Percentiles rank a stretch among this genome's conserved stretches.
phyloP scores from a whole-genome alignment of 2,329 filamentous ascomycete genomes.

The Berkeleyomyces basicola region DNA sequence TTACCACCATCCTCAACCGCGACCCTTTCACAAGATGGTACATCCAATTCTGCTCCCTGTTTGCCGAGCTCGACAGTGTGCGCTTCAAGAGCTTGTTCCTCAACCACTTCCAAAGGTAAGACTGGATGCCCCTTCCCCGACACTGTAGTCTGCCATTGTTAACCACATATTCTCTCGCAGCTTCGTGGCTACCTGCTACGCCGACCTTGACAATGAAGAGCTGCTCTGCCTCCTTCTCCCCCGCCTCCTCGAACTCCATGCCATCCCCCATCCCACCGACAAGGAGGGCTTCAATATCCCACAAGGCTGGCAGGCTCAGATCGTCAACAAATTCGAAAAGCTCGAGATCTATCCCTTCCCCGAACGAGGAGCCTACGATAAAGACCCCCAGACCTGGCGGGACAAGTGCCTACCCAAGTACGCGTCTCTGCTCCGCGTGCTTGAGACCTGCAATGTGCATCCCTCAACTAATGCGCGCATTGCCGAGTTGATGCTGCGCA shows the following conservation, averaged over 20 bases:
- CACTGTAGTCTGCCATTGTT: not conserved
- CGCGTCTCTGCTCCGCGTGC: constrained; percentile 46
- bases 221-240: constrained; percentile 53
- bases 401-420: constrained; percentile 50
- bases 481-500: constrained; percentile 46
- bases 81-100: constrained; percentile 68
- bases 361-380: constrained; percentile 44
- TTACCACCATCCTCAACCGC: constrained; percentile 48
- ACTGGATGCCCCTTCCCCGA: not conserved
- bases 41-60: constrained; percentile 68
- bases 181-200: constrained; percentile 63
- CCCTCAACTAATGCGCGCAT: constrained; percentile 51
- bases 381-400: constrained; percentile 44
- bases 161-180: constrained; percentile 24
- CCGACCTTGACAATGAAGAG: constrained; percentile 45
- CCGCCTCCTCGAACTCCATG: constrained; percentile 39
- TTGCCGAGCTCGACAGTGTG: constrained; percentile 54
- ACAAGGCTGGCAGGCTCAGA: constrained; percentile 56
- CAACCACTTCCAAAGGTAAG: constrained; percentile 62
- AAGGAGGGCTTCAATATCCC: constrained; percentile 41
- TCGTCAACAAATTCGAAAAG: constrained; percentile 51
- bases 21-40: constrained; percentile 56
- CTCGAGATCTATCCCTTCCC: constrained; percentile 49
- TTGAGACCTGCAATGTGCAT: constrained; percentile 45
- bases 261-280: constrained; percentile 35